These are phyloP conservation scores for Hypoxylon sp. DNA, from an alignment of 2,329 filamentous ascomycete species.

Conservation along the genomic window DNA sequence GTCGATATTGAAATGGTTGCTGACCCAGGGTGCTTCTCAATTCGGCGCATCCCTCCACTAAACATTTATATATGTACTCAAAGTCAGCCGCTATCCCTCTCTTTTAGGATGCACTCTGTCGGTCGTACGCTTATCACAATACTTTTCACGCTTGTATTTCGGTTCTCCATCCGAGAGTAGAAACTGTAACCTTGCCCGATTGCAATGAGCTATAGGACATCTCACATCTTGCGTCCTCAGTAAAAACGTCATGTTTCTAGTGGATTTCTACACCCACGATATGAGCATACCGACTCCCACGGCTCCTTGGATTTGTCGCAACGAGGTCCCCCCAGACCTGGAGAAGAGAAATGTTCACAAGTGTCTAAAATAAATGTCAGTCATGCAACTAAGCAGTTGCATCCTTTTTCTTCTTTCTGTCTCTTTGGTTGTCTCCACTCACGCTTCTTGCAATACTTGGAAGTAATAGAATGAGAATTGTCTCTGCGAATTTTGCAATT, in stretches of 20 bases:
- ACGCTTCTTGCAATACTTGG: conserved; percentile 28
- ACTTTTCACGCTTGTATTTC: conserved; percentile 27
- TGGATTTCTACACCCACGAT: conserved; percentile 16
- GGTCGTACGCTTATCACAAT: conserved; percentile 26
- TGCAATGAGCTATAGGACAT: conserved; percentile 20
- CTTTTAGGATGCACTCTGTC: neutral
- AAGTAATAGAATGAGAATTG: neutral
- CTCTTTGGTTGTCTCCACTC: neutral
- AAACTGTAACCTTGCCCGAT: conserved; percentile 14
- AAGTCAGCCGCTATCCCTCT: neutral
- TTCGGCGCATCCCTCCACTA: neutral
- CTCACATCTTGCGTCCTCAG: conserved; percentile 26
- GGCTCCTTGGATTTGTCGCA: conserved; percentile 23
- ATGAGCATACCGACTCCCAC: conserved; percentile 25
- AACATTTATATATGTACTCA: conserved; percentile 25
- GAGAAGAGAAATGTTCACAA: conserved; percentile 26
- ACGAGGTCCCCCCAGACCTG: neutral
- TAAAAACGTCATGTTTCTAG: neutral
- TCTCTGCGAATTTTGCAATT: conserved; percentile 18
- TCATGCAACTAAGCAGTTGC: neutral
- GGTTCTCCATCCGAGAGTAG: neutral
- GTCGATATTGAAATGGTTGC: neutral
- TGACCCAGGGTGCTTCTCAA: neutral
- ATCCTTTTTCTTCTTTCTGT: neutral
- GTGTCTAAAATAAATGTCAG: conserved; percentile 28